Evolutionary conservation across 1,284 basidiomycete genomes (phyloP).

Genomic region (Caloboletus firmus): DNA sequence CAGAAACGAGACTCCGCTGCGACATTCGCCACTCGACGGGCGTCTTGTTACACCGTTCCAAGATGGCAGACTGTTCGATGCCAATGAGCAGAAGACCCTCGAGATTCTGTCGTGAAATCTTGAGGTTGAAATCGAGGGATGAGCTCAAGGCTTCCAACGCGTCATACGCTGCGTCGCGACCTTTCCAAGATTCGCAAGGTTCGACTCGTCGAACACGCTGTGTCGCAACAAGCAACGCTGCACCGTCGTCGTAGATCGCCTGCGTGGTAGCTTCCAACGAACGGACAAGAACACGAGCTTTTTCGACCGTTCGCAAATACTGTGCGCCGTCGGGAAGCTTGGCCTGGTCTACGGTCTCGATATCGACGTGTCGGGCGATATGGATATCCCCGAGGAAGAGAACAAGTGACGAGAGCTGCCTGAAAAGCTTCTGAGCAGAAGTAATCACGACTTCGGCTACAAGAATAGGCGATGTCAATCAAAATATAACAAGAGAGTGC

Average conservation of each 20-base stretch:
- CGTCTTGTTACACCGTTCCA: constrained; percentile 42
- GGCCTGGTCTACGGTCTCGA: constrained; percentile 46
- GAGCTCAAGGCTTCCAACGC: constrained; percentile 33
- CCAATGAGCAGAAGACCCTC: constrained; percentile 43
- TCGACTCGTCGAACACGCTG: constrained; percentile 38
- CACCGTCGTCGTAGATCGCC: constrained; percentile 52
- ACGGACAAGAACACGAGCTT: constrained; percentile 48
- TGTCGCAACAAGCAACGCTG: constrained; percentile 43
- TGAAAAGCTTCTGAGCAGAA: constrained; percentile 35
- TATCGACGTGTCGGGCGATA: constrained; percentile 50
- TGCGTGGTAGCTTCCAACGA: constrained; percentile 51
- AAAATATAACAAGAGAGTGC: not conserved
- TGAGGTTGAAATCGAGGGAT: constrained; percentile 38
- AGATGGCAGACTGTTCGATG: constrained; percentile 42
- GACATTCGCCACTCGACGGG: constrained; percentile 51
- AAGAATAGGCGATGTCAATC: constrained; percentile 7
- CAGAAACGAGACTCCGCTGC: constrained; percentile 41
- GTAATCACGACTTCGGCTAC: constrained; percentile 23
- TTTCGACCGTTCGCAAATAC: constrained; percentile 46
- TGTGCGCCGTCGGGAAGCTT: constrained; percentile 32
- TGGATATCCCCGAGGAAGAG: constrained; percentile 49
- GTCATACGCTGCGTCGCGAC: constrained; percentile 30
- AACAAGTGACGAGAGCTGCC: constrained; percentile 46
- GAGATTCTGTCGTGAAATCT: constrained; percentile 39
- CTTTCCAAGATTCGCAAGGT: constrained; percentile 30